phyloP scores from a whole-genome alignment of 1,139 yeast species.

The Blastobotrys capitulatus region DNA sequence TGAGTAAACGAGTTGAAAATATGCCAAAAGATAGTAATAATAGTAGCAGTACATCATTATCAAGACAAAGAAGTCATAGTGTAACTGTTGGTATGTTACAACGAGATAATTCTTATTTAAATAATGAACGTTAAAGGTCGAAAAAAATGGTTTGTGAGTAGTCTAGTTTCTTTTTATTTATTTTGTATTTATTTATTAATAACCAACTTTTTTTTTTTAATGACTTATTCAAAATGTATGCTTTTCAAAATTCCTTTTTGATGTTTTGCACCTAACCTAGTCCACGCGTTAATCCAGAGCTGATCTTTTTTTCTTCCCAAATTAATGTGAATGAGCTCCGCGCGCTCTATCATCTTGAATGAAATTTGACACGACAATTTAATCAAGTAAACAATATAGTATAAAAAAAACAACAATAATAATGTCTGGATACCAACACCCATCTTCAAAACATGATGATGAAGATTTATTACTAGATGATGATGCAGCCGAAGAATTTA shows the following conservation, averaged over 20 bases:
- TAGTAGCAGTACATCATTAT: neutral
- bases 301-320: too few species aligned
- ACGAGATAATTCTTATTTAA: slow-evolving; percentile 4
- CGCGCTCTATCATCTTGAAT: neutral
- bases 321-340: too few species aligned
- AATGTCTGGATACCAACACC: slow-evolving; percentile 9
- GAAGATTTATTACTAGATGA: slow-evolving; percentile 3
- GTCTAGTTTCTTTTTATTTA: too few species aligned
- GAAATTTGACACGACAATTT: neutral
- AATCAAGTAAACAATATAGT: too few species aligned
- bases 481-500: slow-evolving; percentile 14
- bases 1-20: neutral
- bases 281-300: too few species aligned
- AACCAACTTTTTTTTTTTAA: neutral
- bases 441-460: neutral
- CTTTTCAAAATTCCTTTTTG: neutral
- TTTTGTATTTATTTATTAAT: neutral
- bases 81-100: slow-evolving; percentile 17
- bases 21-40: neutral
- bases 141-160: too few species aligned
- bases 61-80: slow-evolving; percentile 8
- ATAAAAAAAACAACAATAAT: too few species aligned
- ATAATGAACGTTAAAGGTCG: neutral
- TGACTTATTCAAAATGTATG: too few species aligned
- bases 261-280: too few species aligned